Evolutionary conservation across 2,329 filamentous ascomycete species (phyloP).

Genomic region (Pseudocercospora fuligena): DNA sequence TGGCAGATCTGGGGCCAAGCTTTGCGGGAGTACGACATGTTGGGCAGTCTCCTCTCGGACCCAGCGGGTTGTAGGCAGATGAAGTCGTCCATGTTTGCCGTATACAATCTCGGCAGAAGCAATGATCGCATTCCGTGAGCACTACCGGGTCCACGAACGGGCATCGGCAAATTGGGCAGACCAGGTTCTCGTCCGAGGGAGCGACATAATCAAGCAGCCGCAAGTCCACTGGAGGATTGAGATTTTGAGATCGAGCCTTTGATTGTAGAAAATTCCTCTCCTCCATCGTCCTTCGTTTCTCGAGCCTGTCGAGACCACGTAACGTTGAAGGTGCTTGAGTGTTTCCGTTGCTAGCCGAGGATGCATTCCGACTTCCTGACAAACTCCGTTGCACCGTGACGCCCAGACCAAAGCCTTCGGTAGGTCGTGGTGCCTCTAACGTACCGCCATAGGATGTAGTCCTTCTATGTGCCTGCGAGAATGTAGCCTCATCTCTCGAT

Average conservation of each 20-base stretch:
- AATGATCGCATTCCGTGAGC: constrained; percentile 64
- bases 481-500: constrained; percentile 13
- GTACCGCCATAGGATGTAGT: constrained; percentile 20
- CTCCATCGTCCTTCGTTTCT: constrained; percentile 40
- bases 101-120: constrained; percentile 66
- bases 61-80: constrained; percentile 38
- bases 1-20: constrained; percentile 43
- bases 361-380: constrained; percentile 17
- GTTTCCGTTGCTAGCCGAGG: constrained; percentile 7
- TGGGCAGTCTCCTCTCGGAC: constrained; percentile 54
- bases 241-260: constrained; percentile 33
- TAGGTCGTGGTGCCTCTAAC: constrained; percentile 8
- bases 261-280: constrained; percentile 37
- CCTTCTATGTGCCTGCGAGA: constrained; percentile 20
- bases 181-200: constrained; percentile 62
- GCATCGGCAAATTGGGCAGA: constrained; percentile 68
- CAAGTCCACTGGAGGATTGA: constrained; percentile 55
- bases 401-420: background rate
- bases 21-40: constrained; percentile 57
- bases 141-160: constrained; percentile 64
- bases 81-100: constrained; percentile 52
- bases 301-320: constrained; percentile 38
- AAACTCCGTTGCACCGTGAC: constrained; percentile 21
- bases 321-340: constrained; percentile 14
- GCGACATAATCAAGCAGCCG: constrained; percentile 63